phyloP scores from a whole-genome alignment of 1,284 basidiomycete species.

The Naganishia liquefaciens region DNA sequence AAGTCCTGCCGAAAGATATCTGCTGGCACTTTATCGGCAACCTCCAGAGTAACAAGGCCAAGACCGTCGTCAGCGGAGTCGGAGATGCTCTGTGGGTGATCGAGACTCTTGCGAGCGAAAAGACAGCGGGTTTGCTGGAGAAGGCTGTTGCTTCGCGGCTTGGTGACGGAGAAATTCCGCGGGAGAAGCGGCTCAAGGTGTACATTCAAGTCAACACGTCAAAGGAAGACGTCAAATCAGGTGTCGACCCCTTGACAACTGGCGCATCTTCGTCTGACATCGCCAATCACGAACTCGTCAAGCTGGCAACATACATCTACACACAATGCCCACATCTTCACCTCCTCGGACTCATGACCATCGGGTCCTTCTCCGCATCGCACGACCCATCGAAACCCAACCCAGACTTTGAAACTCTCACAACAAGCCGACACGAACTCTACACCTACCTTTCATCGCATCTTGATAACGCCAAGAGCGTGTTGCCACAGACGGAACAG shows the following conservation, averaged over 20 bases:
- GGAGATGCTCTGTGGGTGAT: slow-evolving; percentile 56
- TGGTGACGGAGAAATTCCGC: slow-evolving; percentile 14
- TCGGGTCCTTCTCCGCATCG: slow-evolving; percentile 77
- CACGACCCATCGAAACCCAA: slow-evolving; percentile 66
- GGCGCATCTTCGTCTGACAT: neutral
- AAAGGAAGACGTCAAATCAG: slow-evolving; percentile 84
- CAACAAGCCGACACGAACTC: slow-evolving; percentile 64
- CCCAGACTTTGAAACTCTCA: slow-evolving; percentile 76
- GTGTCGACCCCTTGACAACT: slow-evolving; percentile 61
- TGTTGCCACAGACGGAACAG: slow-evolving; percentile 55
- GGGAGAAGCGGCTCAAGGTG: slow-evolving; percentile 64
- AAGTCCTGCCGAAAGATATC: slow-evolving; percentile 72
- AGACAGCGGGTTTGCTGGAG: slow-evolving; percentile 80
- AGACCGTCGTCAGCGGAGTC: slow-evolving; percentile 50
- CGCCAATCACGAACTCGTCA: slow-evolving; percentile 58
- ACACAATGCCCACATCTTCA: slow-evolving; percentile 70
- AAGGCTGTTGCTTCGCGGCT: slow-evolving; percentile 66
- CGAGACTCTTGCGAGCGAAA: slow-evolving; percentile 85
- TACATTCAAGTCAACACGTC: slow-evolving; percentile 95
- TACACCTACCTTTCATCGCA: slow-evolving; percentile 53
- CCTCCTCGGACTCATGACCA: slow-evolving; percentile 92
- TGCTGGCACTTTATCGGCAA: slow-evolving; percentile 97
- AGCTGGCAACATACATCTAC: slow-evolving; percentile 73
- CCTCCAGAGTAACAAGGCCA: slow-evolving; percentile 93
- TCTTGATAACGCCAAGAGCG: slow-evolving; percentile 44